phyloP scores from a whole-genome alignment of 768 basidiomycete genomes.

The Russula vinacea region DNA sequence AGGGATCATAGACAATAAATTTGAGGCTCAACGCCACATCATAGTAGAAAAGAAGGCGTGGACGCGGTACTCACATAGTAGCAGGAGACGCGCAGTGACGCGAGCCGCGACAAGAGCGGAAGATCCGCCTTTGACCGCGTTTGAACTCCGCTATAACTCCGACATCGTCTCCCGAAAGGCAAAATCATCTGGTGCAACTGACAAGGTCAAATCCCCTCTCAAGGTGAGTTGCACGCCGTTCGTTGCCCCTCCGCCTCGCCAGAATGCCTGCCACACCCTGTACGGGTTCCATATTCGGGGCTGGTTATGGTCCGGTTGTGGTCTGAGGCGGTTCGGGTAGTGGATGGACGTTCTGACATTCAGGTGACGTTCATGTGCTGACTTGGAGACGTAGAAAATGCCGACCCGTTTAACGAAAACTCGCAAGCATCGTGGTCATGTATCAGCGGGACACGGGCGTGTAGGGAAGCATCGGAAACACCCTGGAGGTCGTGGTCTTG shows the following conservation, averaged over 20 bases:
- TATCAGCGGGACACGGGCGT: constrained; percentile 99
- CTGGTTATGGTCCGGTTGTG: constrained; percentile 3
- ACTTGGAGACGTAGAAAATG: constrained; percentile 56
- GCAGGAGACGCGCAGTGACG: not conserved
- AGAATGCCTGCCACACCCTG: constrained; percentile 31
- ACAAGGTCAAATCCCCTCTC: constrained; percentile 45
- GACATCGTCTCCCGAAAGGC: constrained; percentile 7
- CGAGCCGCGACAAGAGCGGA: not conserved
- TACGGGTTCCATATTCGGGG: not conserved
- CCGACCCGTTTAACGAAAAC: constrained; percentile 96
- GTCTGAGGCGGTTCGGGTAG: constrained; percentile 30
- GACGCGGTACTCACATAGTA: constrained; percentile 23
- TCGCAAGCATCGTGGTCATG: constrained; percentile 98
- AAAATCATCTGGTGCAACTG: constrained; percentile 16
- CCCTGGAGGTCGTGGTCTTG: constrained; percentile 99
- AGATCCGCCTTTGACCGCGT: not conserved
- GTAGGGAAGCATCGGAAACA: constrained; percentile 99
- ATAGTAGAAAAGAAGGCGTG: constrained; percentile 32
- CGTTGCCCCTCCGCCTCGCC: constrained; percentile 20
- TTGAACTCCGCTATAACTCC: constrained; percentile 26
- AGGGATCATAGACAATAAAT: constrained; percentile 65
- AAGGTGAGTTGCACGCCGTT: constrained; percentile 56
- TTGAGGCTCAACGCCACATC: constrained; percentile 50
- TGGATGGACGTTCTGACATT: constrained; percentile 49
- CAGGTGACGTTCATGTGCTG: constrained; percentile 32